Evolutionary conservation across 2,329 filamentous ascomycete species (phyloP), one percentile per base, ranked within the genome.

Genomic region (Xylaria sp.): DNA sequence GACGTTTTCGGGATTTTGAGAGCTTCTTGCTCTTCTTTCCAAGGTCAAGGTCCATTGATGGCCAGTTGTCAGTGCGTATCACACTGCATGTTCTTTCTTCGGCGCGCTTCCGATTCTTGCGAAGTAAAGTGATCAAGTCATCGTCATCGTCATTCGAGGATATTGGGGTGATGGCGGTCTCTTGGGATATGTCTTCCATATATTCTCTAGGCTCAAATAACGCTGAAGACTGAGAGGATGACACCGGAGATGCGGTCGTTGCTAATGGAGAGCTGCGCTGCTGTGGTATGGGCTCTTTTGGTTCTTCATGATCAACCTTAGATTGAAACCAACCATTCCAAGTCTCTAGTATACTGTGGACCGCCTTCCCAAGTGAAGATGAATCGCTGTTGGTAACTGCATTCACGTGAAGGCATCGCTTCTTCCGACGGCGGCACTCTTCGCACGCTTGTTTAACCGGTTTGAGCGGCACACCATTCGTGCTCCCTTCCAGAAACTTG

Each of bases 101-200:
- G 15, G 4, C 9, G 37, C 5, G 13, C 15, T 15, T 61, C 12
- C 32, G 63, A 37, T 44, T 4, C n/a, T 61, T 67, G 20, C 59
- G 55, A n/a, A 70, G 54, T 37, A 46, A 15, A 12, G 54, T 55
- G 10, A 28, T 1, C 13, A 61, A 37, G 32, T 66, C 68, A 5
- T 64, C 64, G 0, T 61, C 60, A 0, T 61, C 60, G 5, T 34
- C 34, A 18, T 58, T 51, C 5, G 58, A 69, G n/a, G 52, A 69
- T 28, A 48, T 10, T 18, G 41, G 3, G 7, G 9, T 51, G n/a
- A 32, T 20, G 3, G 58, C 18, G 6, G 39, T 51, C 23, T 55
- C 18, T 15, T 34, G 32, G n/a, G 48, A 44, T 9, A 13, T 13
- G 7, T 13, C 39, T 9, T 54, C 23, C 2, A 1, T 41, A 10